phyloP scores from a whole-genome alignment of 352 stramenopile genomes.

The Phytopythium delawarense region DNA sequence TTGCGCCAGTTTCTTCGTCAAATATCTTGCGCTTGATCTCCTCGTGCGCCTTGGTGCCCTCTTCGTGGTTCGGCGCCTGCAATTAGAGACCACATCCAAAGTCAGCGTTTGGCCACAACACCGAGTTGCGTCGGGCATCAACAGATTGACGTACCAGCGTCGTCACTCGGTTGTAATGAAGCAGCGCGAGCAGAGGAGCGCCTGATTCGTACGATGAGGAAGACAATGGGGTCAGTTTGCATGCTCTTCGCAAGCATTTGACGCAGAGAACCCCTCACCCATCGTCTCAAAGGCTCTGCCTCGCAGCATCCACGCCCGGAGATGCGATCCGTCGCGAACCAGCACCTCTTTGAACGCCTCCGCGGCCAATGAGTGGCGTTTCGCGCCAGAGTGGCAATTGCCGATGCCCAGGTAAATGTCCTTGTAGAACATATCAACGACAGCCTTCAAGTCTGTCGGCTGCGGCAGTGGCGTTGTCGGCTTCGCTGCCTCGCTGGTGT shows the following conservation, averaged over 20 bases:
- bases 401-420: constrained; percentile 60
- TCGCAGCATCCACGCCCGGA: constrained; percentile 46
- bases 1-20: not conserved
- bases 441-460: constrained; percentile 40
- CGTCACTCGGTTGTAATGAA: constrained; percentile 62
- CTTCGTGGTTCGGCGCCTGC: not conserved
- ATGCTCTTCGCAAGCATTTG: not conserved
- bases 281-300: constrained; percentile 55
- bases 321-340: constrained; percentile 39
- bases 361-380: constrained; percentile 30
- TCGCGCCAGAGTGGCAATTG: constrained; percentile 25
- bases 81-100: not conserved
- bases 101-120: not conserved
- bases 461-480: constrained; percentile 22
- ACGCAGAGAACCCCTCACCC: constrained; percentile 8
- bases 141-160: constrained; percentile 24
- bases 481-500: constrained; percentile 8
- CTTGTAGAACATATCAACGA: constrained; percentile 68
- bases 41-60: not conserved
- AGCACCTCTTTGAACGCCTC: constrained; percentile 73
- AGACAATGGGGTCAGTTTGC: not conserved
- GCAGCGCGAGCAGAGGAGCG: constrained; percentile 53
- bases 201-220: constrained; percentile 5
- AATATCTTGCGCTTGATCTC: not conserved
- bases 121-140: too few species aligned